Evolutionary conservation across 2,329 filamentous ascomycete species (phyloP).

Genomic region (Colletotrichum sp.): DNA sequence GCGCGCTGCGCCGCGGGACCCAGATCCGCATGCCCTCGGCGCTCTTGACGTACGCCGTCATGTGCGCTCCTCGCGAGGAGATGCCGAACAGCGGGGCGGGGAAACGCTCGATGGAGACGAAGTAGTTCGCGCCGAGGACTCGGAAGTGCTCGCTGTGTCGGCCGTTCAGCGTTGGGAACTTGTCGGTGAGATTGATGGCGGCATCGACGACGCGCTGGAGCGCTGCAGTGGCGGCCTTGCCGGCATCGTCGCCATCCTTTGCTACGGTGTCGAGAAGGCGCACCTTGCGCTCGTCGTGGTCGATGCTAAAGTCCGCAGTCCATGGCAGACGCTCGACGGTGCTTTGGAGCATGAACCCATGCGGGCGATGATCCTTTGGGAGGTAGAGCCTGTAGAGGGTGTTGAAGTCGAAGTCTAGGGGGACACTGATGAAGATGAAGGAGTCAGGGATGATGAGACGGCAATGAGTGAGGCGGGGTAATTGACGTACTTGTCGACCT

Average conservation of each 20-base stretch:
- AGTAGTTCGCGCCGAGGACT: conserved; percentile 38
- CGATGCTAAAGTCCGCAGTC: conserved; percentile 42
- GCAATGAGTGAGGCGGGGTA: background rate
- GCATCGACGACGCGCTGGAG: conserved; percentile 43
- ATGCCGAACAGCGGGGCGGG: conserved; percentile 70
- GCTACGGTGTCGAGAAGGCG: conserved; percentile 30
- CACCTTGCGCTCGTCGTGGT: conserved; percentile 34
- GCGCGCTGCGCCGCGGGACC: conserved; percentile 69
- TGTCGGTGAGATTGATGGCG: conserved; percentile 31
- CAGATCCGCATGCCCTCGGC: conserved; percentile 64
- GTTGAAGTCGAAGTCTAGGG: conserved; percentile 44
- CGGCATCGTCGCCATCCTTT: conserved; percentile 23
- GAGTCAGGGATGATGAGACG: background rate
- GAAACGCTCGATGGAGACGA: conserved; percentile 61
- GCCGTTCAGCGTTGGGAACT: conserved; percentile 42
- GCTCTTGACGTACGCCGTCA: conserved; percentile 64
- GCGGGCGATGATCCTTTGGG: conserved; percentile 46
- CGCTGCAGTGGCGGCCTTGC: conserved; percentile 37
- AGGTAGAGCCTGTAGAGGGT: conserved; percentile 52
- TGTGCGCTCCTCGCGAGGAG: conserved; percentile 67
- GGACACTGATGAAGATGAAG: conserved; percentile 41
- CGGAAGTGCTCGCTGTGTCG: conserved; percentile 48
- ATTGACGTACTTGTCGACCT: conserved; percentile 45
- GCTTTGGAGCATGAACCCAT: conserved; percentile 53
- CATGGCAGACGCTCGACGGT: conserved; percentile 52